Evolutionary conservation across 441 rosid species (phyloP).

Genomic region (Syzygium malaccense): DNA sequence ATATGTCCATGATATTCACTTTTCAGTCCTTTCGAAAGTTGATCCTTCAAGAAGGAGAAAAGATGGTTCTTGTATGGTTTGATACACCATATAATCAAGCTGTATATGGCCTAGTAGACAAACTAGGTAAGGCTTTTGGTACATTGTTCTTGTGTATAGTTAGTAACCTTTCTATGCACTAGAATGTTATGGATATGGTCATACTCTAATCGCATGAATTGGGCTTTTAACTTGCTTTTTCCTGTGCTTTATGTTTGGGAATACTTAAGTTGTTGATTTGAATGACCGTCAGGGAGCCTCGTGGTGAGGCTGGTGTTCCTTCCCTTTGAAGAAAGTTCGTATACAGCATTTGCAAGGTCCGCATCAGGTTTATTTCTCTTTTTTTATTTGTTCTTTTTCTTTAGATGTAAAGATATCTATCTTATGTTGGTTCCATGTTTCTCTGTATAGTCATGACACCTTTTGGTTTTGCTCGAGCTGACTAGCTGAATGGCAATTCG

Average conservation of each 20-base stretch:
- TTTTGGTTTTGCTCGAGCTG: neutral
- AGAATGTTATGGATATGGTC: neutral
- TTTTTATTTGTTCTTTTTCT: slow-evolving; percentile 14
- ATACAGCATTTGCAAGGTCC: slow-evolving; percentile 90
- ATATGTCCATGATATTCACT: too few species aligned
- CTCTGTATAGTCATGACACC: neutral
- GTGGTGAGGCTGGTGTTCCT: slow-evolving; percentile 93
- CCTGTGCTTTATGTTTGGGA: neutral
- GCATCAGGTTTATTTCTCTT: slow-evolving; percentile 85
- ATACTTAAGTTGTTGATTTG: slow-evolving; percentile 1
- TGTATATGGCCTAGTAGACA: slow-evolving; percentile 90
- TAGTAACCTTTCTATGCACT: neutral
- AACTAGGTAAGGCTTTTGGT: slow-evolving; percentile 34
- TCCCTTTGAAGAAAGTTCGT: slow-evolving; percentile 96
- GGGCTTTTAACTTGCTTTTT: neutral
- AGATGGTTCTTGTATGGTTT: too few species aligned
- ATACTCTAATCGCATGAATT: neutral
- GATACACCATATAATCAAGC: slow-evolving; percentile 86
- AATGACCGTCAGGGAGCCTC: slow-evolving; percentile 59
- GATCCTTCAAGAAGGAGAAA: too few species aligned
- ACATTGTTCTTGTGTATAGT: neutral
- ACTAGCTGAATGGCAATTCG: neutral
- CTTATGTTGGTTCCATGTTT: neutral
- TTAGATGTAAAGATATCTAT: neutral
- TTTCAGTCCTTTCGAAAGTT: too few species aligned